phyloP scores from a whole-genome alignment of 176 grass and related monocot species.

The Cenchrus americanus region DNA sequence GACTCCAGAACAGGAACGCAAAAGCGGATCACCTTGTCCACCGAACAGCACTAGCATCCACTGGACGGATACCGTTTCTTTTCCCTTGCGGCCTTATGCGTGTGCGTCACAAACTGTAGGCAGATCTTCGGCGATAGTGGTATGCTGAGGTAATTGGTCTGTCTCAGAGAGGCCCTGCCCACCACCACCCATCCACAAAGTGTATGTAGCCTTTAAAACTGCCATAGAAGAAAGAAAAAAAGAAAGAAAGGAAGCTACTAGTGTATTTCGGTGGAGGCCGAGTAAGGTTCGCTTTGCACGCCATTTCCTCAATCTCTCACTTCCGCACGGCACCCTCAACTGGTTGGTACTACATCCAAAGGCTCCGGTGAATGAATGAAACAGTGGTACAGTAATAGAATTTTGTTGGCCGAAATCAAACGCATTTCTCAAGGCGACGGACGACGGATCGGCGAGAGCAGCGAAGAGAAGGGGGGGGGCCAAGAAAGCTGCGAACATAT shows the following conservation, averaged over 20 bases:
- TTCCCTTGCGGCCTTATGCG: no score
- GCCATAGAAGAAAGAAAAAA: neutral
- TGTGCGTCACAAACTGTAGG: constrained; percentile 7
- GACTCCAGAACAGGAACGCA: constrained; percentile 24
- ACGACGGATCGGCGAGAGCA: neutral
- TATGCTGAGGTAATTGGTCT: neutral
- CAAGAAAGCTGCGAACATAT: neutral
- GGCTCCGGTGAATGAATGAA: neutral
- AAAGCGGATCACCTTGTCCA: constrained; percentile 15
- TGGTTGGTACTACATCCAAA: neutral
- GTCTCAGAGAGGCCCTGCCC: neutral
- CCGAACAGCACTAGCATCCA: constrained; percentile 35
- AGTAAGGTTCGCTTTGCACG: constrained; percentile 14
- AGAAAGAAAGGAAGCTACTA: no score
- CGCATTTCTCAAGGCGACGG: neutral
- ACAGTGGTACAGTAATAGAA: neutral
- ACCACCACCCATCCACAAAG: constrained; percentile 21
- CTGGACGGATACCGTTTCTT: neutral
- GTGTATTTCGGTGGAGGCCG: constrained; percentile 28
- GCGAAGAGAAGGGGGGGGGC: neutral
- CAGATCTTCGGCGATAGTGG: constrained; percentile 24
- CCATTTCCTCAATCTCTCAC: neutral
- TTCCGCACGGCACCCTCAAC: constrained; percentile 12
- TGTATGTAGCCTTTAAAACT: constrained; percentile 6
- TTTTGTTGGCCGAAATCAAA: neutral